Evolutionary conservation across 2,329 filamentous ascomycete genomes (phyloP).

Genomic region (Colletotrichum cuscutae): DNA sequence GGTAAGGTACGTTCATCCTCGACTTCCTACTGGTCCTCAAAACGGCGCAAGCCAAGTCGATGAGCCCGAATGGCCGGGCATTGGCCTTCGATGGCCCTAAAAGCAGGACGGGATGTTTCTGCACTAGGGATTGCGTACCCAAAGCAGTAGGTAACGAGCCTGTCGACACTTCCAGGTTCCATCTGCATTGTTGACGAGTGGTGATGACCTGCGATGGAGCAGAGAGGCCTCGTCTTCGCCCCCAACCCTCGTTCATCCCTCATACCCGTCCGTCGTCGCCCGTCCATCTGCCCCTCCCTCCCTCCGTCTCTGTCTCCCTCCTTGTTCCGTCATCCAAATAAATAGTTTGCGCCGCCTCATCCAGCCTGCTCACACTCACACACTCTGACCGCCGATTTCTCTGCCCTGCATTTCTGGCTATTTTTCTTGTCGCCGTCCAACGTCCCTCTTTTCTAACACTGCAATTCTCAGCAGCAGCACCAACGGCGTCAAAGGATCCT

Average conservation of each 20-base stretch:
- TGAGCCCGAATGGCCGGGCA: conserved; percentile 16
- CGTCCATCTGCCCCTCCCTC: background rate
- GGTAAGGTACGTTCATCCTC: conserved; percentile 1
- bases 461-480: background rate
- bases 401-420: background rate
- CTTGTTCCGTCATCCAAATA: conserved; percentile 10
- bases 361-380: conserved; percentile 26
- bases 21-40: background rate
- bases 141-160: background rate
- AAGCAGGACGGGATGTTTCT: conserved; percentile 2
- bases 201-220: background rate
- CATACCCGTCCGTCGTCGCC: background rate
- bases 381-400: background rate
- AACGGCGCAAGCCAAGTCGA: conserved; percentile 5
- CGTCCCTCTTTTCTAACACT: background rate
- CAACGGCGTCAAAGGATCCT: background rate
- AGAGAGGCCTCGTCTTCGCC: background rate
- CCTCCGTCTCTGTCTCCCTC: background rate
- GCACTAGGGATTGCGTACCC: background rate
- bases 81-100: conserved; percentile 12
- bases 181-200: too few species aligned
- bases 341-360: conserved; percentile 31
- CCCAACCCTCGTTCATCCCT: conserved; percentile 3
- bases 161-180: background rate
- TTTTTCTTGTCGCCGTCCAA: background rate